Evolutionary conservation across 169 alveolate species (phyloP).

Genomic region (Plasmodium sp.): DNA sequence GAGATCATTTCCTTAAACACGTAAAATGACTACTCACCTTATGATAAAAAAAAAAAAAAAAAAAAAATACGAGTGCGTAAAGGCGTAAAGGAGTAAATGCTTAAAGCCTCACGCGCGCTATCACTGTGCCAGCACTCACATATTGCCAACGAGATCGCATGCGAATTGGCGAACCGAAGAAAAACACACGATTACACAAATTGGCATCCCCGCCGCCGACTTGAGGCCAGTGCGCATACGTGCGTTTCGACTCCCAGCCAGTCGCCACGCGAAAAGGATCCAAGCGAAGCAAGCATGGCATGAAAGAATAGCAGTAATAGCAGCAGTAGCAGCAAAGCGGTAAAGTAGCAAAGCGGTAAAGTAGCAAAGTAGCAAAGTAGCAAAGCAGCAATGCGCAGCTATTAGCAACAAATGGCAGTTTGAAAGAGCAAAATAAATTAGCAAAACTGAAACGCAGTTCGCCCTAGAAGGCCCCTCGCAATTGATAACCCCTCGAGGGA

Average conservation of each 20-base stretch:
- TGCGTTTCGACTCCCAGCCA: not conserved
- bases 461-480: not conserved
- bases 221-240: not conserved
- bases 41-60: not conserved
- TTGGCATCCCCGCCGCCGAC: not conserved
- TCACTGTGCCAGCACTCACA: not conserved
- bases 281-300: not conserved
- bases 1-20: not conserved
- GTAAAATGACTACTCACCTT: not conserved
- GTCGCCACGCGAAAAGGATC: not conserved
- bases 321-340: not conserved
- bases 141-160: not conserved
- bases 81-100: not conserved
- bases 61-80: not conserved
- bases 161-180: not conserved
- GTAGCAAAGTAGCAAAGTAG: not conserved
- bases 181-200: not conserved
- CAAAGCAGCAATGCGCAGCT: not conserved
- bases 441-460: not conserved
- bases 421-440: not conserved
- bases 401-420: not conserved
- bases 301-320: not conserved
- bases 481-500: not conserved
- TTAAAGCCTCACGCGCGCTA: not conserved
- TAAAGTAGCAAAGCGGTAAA: not conserved